A percentile compares a stretch with the other conserved stretches of the same genome.
Evolutionary conservation across 768 basidiomycete genomes (phyloP).

Genomic region (Lactarius sp.): DNA sequence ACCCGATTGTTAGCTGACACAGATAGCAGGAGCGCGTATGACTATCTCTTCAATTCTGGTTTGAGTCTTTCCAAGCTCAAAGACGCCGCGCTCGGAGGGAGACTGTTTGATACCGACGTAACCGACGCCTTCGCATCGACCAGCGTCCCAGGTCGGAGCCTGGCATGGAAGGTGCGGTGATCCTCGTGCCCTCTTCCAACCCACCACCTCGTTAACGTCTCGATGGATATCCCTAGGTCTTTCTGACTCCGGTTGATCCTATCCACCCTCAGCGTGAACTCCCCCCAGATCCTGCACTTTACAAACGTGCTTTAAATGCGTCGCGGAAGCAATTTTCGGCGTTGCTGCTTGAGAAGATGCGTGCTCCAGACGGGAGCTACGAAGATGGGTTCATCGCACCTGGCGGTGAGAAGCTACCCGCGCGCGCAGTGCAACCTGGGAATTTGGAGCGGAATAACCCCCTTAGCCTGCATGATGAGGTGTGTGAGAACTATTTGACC

Average conservation of each 20-base stretch:
- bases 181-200: background rate
- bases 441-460: conserved; percentile 76
- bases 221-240: conserved; percentile 45
- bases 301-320: conserved; percentile 36
- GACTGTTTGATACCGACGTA: conserved; percentile 43
- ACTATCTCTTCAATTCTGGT: conserved; percentile 48
- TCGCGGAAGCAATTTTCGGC: conserved; percentile 54
- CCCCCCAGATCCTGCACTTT: conserved; percentile 27
- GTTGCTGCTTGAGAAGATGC: conserved; percentile 63
- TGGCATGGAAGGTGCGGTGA: conserved; percentile 74
- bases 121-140: conserved; percentile 37
- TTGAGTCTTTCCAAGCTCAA: conserved; percentile 57
- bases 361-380: conserved; percentile 82
- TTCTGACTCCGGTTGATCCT: conserved; percentile 63
- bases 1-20: conserved; percentile 10
- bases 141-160: conserved; percentile 69
- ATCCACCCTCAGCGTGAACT: conserved; percentile 46
- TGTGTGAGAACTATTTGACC: conserved; percentile 27
- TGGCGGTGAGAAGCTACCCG: conserved; percentile 39
- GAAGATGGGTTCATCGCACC: conserved; percentile 61
- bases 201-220: conserved; percentile 11
- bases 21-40: conserved; percentile 38
- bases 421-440: conserved; percentile 27
- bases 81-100: conserved; percentile 59
- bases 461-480: conserved; percentile 73